Percentiles rank a stretch among this genome's conserved stretches.
These are phyloP conservation scores for Fragilariopsis cylindrus DNA, from an alignment of 108 stramenopile species.

Conservation along the genomic window DNA sequence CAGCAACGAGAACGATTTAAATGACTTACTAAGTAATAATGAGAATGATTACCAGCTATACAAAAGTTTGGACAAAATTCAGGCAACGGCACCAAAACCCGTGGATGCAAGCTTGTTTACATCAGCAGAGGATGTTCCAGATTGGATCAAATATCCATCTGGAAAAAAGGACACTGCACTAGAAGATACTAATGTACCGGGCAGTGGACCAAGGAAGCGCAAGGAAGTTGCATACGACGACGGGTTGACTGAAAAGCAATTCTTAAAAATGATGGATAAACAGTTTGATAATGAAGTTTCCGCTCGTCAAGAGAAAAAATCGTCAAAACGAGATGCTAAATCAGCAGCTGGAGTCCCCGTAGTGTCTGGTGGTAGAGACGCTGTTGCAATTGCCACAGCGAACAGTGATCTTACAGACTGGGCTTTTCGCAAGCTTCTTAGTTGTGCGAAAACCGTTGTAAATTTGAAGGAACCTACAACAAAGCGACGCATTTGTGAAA, in stretches of 20 bases:
- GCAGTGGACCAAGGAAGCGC: conserved; percentile 49
- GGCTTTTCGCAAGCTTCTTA: conserved; percentile 75
- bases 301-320: conserved; percentile 37
- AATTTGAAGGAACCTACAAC: conserved; percentile 79
- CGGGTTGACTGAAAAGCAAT: conserved; percentile 93
- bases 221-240: conserved; percentile 89
- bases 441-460: conserved; percentile 70
- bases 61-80: conserved; percentile 68
- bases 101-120: conserved; percentile 48
- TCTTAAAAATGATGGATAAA: conserved; percentile 87
- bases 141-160: conserved; percentile 71
- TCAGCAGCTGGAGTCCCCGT: conserved; percentile 36
- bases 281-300: conserved; percentile 57
- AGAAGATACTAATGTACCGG: conserved; percentile 11
- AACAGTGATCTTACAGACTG: conserved; percentile 54
- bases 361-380: conserved; percentile 35
- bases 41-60: conserved; percentile 89
- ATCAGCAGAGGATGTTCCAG: conserved; percentile 66
- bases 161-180: conserved; percentile 37
- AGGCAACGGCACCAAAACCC: conserved; percentile 9
- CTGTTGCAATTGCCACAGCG: conserved; percentile 21
- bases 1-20: conserved; percentile 62
- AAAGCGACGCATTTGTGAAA: conserved; percentile 74
- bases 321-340: conserved; percentile 41
- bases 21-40: conserved; percentile 91